Base-by-base conservation (phyloP, 176 grass and related monocot genomes). In the Luzula sylvatica region DNA sequence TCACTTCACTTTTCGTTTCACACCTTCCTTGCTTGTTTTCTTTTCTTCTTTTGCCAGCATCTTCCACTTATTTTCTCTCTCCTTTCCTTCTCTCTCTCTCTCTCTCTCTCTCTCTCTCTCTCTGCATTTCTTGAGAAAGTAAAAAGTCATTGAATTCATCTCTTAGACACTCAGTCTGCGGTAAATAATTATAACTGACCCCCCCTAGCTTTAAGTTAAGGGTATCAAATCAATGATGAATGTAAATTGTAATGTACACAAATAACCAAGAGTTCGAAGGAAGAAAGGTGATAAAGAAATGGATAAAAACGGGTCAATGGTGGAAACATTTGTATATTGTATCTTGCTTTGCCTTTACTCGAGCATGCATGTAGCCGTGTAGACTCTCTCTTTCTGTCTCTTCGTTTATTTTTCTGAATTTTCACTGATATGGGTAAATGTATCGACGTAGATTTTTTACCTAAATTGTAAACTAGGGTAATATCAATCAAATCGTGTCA, bases 371-470 rank as follows among this genome's bases (percentile, higher is more conserved):
- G 20, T 18, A 7, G 39, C 17, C 18, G n/a, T 35, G 30, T 35
- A 7, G 5, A 4, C 30, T 35, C 9, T 35, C 30, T 35, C 30
- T 35, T 35, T 35, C 30, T 35, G 30, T 35, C 30, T 35, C 30
- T 35, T 35, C 30, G 9, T 4, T 35, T 35, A 4, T 7, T 35
- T 1, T 35, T 35, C 3, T 35, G 7, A 35, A 35, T 35, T 63
- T 50, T 64, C 43, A 64, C 43, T 23, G 43, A 64, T 64, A 47
- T 15, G 24, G 43, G 26, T 49, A 64, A 64, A 46, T 26, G 39
- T 42, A 38, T 64, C 15, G 3, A 8, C 42, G 30, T 24, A 64
- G 60, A 50, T 64, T 50, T 16, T 64, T 49, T 38, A 28, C 26
- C 42, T 32, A 32, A 64, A 64, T 32, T 64, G 42, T 49, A 4